A percentile compares a stretch with the other conserved stretches of the same genome.
Evolutionary conservation across 2,329 filamentous ascomycete species (phyloP).

Genomic region (Aspergillus texensis): DNA sequence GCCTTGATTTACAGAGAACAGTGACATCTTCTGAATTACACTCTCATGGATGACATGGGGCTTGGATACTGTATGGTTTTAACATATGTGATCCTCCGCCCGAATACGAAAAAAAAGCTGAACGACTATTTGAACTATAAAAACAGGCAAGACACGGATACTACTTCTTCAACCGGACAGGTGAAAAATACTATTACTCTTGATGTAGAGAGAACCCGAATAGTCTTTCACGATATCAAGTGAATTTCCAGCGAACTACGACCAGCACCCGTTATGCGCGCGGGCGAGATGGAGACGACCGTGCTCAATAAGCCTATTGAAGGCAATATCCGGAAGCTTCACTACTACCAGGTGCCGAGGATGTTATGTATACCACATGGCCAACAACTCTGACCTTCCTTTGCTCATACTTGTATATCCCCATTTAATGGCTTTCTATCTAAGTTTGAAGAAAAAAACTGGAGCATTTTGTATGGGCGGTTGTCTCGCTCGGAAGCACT

Average conservation of each 20-base stretch:
- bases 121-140: not conserved
- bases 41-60: not conserved
- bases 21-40: not conserved
- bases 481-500: not conserved
- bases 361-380: constrained; percentile 1
- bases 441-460: not conserved
- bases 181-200: not conserved
- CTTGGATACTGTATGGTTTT: not conserved
- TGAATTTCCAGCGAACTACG: not conserved
- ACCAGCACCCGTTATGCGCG: not conserved
- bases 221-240: not conserved
- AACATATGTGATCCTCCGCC: not conserved
- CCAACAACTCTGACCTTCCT: not conserved
- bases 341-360: not conserved
- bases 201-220: not conserved
- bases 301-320: constrained; percentile 21
- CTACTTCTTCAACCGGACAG: not conserved
- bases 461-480: not conserved
- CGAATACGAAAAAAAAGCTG: not conserved
- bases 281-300: not conserved
- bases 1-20: not conserved
- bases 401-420: not conserved
- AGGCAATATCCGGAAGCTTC: constrained; percentile 11
- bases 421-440: not conserved
- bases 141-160: not conserved